These are phyloP conservation scores for Nigrospora oryzae DNA, from an alignment of 2,329 filamentous ascomycete species.

Conservation along the genomic window DNA sequence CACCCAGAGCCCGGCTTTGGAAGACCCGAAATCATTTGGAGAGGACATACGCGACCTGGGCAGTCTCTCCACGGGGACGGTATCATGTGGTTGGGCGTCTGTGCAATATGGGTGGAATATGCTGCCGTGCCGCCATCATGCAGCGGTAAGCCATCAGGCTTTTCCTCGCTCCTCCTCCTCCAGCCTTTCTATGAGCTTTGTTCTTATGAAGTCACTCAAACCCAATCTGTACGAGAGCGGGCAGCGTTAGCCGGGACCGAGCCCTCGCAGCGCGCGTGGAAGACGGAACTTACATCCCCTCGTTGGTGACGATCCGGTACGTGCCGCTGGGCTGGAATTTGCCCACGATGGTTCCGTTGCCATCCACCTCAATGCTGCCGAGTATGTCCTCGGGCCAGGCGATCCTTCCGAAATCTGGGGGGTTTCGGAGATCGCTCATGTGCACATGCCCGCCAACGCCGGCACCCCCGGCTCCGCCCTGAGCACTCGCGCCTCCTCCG, in stretches of 20 bases:
- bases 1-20: no score
- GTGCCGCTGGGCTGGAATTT: conserved; percentile 52
- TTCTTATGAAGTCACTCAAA: conserved; percentile 44
- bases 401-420: conserved; percentile 59
- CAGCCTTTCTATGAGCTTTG: conserved; percentile 44
- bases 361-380: conserved; percentile 58
- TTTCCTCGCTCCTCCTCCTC: conserved; percentile 37
- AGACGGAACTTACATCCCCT: conserved; percentile 52
- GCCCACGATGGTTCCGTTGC: conserved; percentile 46
- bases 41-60: no score
- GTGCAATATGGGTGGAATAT: no score
- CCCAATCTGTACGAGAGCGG: conserved; percentile 31
- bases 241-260: neutral
- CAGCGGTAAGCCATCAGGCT: neutral
- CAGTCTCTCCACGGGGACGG: no score
- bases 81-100: no score
- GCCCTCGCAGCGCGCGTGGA: neutral
- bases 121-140: no score
- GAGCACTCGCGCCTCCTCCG: conserved; percentile 47
- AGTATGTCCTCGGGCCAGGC: conserved; percentile 64
- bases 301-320: conserved; percentile 55
- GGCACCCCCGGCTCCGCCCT: conserved; percentile 52
- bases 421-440: conserved; percentile 54
- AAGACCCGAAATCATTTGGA: no score
- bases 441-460: conserved; percentile 57